Base-by-base conservation (phyloP, 306 rosid genomes). In the Abrus pulchellus region DNA sequence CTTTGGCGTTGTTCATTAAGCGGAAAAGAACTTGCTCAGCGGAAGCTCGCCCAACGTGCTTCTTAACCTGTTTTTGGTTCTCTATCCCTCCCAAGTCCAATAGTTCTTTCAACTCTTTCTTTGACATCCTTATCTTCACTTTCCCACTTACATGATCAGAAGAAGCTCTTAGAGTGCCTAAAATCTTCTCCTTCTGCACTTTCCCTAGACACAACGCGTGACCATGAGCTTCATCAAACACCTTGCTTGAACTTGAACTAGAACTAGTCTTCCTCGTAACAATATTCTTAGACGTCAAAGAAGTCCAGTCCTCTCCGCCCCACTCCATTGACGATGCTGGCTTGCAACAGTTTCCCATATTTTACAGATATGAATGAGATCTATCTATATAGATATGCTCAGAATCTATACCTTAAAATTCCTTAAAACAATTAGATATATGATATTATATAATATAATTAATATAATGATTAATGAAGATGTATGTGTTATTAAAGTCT, bases 111-210 rank as follows among this genome's bases (percentile, higher is more conserved):
- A 91, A 66, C 75, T 93, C 92, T 72, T 68, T 76, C 83, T 87
- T 93, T 3, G 91, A 72, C 32, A 93, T 87, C 86, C 28, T 88
- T 10, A 93, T 82, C 85, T 77, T 93, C 54, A 93, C 83, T 71
- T 75, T 88, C 40, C 86, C 81, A 40, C 40, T 53, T 0, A 5
- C 53, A 43, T 43, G n/a, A 14, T 20, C 14, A n/a, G 64, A 54
- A 75, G 76, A 20, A 57, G 36, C 28, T 77, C 71, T 73, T 12
- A 11, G 65, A 38, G 34, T 78, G 6, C 54, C 80, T 1, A 84
- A 68, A 38, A 78, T 77, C 76, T 74, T 80, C 62, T 82, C 62
- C 75, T 62, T 83, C 54, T 82, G 78, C 59, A 32, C 11, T 41
- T 50, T 74, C 52, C 20, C 48, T 5, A 65, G 6, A 6, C 30